phyloP scores from a whole-genome alignment of 1,139 yeast species.

The Saccharomyces hybrid region DNA sequence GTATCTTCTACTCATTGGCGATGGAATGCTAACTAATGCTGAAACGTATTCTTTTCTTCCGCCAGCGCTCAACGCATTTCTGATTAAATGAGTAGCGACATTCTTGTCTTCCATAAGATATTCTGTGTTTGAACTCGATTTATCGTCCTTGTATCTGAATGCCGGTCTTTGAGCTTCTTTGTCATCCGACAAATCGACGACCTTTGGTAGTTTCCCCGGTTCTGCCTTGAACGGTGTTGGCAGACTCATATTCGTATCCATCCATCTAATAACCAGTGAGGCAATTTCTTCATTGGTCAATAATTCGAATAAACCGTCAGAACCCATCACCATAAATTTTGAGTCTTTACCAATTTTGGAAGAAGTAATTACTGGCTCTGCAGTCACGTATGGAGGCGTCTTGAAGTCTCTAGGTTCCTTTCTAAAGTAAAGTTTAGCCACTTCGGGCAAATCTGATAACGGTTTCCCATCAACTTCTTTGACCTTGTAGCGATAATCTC shows the following conservation, averaged over 20 bases:
- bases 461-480: slow-evolving; percentile 42
- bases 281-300: slow-evolving; percentile 88
- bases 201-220: slow-evolving; percentile 54
- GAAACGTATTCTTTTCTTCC: slow-evolving; percentile 82
- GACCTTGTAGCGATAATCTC: slow-evolving; percentile 90
- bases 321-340: slow-evolving; percentile 85
- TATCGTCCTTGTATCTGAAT: slow-evolving; percentile 36
- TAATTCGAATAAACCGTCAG: slow-evolving; percentile 92
- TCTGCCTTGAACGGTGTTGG: slow-evolving; percentile 12
- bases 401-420: slow-evolving; percentile 67
- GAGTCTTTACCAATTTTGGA: slow-evolving; percentile 68
- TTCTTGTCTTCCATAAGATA: slow-evolving; percentile 70
- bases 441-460: slow-evolving; percentile 59
- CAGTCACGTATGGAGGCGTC: slow-evolving; percentile 96
- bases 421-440: slow-evolving; percentile 76
- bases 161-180: slow-evolving; percentile 53
- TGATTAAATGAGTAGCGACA: slow-evolving; percentile 83
- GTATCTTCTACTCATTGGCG: slow-evolving; percentile 83
- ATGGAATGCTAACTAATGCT: slow-evolving; percentile 85
- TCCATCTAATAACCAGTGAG: slow-evolving; percentile 89
- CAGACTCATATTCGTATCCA: slow-evolving; percentile 59
- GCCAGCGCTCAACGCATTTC: slow-evolving; percentile 88
- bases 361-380: slow-evolving; percentile 87
- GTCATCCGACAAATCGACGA: slow-evolving; percentile 52
- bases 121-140: slow-evolving; percentile 30